Evolutionary conservation across 257 asterid genomes (phyloP).

Genomic region (Nicotiana otophora): DNA sequence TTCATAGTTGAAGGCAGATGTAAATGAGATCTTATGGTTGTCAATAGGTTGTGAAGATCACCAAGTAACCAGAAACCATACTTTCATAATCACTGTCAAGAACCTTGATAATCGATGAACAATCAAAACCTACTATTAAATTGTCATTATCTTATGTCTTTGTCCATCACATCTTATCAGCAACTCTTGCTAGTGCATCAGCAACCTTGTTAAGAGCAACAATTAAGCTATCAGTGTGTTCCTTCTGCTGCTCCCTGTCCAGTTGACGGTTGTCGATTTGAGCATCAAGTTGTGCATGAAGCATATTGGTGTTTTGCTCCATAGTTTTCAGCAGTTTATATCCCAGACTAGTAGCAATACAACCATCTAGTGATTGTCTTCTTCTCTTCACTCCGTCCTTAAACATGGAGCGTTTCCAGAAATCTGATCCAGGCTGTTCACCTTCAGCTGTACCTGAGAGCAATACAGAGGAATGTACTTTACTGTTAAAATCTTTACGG

Average conservation of each 20-base stretch:
- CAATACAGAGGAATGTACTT: neutral
- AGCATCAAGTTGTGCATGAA: conserved; percentile 46
- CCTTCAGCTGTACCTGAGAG: conserved; percentile 29
- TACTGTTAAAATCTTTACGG: neutral
- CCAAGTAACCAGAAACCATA: neutral
- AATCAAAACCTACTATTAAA: neutral
- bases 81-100: neutral
- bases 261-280: conserved; percentile 28
- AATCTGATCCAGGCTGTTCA: conserved; percentile 24
- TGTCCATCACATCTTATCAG: conserved; percentile 35
- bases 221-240: conserved; percentile 33
- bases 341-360: conserved; percentile 18
- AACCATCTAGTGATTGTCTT: conserved; percentile 29
- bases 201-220: conserved; percentile 50
- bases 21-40: neutral
- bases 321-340: conserved; percentile 35
- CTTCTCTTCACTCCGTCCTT: conserved; percentile 40
- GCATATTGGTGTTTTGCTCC: conserved; percentile 33
- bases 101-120: neutral
- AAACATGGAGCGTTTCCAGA: conserved; percentile 27
- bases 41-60: neutral
- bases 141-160: neutral
- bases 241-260: conserved; percentile 48
- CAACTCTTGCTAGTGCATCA: conserved; percentile 44
- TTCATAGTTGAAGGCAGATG: neutral